Percentiles rank a stretch among this genome's conserved stretches.
Evolutionary conservation across 768 basidiomycete genomes (phyloP).

Genomic region (Galerina sulciceps): DNA sequence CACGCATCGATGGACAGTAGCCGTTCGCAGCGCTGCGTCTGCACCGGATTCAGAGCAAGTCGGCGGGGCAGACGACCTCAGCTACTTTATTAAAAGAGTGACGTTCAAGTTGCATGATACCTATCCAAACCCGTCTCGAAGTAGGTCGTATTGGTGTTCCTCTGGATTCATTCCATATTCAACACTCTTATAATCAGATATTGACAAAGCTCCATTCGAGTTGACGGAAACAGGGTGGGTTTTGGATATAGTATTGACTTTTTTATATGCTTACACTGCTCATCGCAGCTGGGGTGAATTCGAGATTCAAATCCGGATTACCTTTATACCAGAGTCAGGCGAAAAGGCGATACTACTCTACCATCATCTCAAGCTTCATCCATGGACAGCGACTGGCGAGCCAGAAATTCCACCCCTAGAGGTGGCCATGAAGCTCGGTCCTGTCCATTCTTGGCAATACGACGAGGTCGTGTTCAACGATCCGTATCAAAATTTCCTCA

Average conservation of each 20-base stretch:
- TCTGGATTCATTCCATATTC: background rate
- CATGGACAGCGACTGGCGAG: conserved; percentile 72
- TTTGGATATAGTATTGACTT: background rate
- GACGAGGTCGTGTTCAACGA: conserved; percentile 98
- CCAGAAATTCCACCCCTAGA: conserved; percentile 72
- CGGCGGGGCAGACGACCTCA: conserved; percentile 88
- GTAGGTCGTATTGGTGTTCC: conserved; percentile 48
- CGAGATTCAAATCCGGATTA: conserved; percentile 90
- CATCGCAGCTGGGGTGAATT: conserved; percentile 96
- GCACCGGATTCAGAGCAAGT: conserved; percentile 74
- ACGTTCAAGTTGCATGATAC: conserved; percentile 98
- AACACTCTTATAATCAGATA: conserved; percentile 47
- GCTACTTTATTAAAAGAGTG: conserved; percentile 93
- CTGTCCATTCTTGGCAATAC: conserved; percentile 98
- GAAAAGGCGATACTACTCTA: conserved; percentile 89
- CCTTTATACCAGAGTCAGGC: conserved; percentile 85
- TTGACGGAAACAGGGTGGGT: conserved; percentile 94
- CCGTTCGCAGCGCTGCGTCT: conserved; percentile 86
- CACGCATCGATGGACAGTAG: conserved; percentile 97
- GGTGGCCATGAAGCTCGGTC: conserved; percentile 66
- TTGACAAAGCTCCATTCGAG: conserved; percentile 94
- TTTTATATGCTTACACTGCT: background rate
- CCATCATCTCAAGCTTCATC: conserved; percentile 95
- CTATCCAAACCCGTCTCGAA: conserved; percentile 87
- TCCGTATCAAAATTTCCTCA: conserved; percentile 86